phyloP scores from a whole-genome alignment of 2,329 filamentous ascomycete genomes.

The Chaetomium sp. region DNA sequence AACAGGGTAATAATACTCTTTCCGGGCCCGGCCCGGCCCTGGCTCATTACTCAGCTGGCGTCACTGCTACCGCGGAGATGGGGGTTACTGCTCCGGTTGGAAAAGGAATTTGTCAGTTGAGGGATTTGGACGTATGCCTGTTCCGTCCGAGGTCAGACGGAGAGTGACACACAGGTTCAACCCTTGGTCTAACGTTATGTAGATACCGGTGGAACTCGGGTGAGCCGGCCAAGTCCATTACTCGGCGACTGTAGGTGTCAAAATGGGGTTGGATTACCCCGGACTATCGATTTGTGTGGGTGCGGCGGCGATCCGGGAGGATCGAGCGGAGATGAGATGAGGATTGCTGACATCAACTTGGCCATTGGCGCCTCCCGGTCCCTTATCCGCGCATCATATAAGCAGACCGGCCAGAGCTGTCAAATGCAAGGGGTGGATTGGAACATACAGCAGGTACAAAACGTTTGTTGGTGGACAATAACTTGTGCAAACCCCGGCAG shows the following conservation, averaged over 20 bases:
- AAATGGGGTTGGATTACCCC: not conserved
- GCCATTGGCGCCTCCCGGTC: not conserved
- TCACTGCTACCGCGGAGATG: not conserved
- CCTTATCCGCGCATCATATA: not conserved
- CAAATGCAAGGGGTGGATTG: not conserved
- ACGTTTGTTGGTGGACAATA: not conserved
- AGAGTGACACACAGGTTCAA: not conserved
- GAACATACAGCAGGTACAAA: not conserved
- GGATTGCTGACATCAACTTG: slow-evolving; percentile 1
- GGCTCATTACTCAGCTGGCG: not conserved
- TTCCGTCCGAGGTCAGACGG: not conserved
- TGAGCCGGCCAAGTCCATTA: not conserved
- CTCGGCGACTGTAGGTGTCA: not conserved
- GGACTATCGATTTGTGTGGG: not conserved
- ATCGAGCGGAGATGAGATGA: slow-evolving; percentile 5
- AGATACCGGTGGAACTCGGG: not conserved
- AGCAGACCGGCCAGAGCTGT: not conserved
- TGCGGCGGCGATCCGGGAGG: not conserved
- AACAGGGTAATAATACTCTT: not conserved
- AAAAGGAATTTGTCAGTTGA: not conserved
- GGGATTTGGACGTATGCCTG: not conserved
- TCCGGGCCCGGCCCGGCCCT: not conserved
- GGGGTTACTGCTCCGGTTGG: not conserved
- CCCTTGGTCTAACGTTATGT: not conserved
- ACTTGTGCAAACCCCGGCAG: too few relatives aligned